Base-by-base conservation (phyloP, 805 yeast genomes). In the Lachancea waltii region DNA sequence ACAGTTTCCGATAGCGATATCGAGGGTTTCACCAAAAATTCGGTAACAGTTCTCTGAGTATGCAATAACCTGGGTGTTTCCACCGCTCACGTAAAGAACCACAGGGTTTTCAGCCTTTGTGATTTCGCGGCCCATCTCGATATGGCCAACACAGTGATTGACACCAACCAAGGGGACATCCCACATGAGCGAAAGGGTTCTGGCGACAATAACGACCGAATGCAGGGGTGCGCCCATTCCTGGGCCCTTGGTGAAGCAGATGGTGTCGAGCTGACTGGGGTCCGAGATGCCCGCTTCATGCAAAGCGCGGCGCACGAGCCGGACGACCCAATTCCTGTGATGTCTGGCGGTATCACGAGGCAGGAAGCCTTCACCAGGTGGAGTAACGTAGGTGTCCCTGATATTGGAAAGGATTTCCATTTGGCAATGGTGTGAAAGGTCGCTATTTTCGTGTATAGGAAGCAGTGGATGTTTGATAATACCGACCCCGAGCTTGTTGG, bases 171-270 rank as follows among this genome's bases (percentile, higher is more conserved):
- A 60, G 0, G 98, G 97, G 16, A 83, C 64, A 2, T 73, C 58
- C 94, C 95, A 86, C 48, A 90, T 56, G 49, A 81, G 77, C 7
- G 86, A 68, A 26, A 89, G 63, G 0, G 96, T 79, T 54, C 99
- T 68, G 1, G 98, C 97, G 1, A 95, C 94, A 34, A 92, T 70
- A 3, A 82, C 97, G 27, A 87, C 96, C 40, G 90, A 78, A 51
- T 92, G 95, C 37, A 92, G 65, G 0, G 99, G 99, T 1, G 97
- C 97, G 2, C 99, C 99, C 97, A 92, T 92, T 1, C 99, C 99
- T 0, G 98, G 99, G 4, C 98, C 98, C 62, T 84, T 94, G 1
- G 98, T 92, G 59, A 92, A 92, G 59, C 95, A 86, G 34, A 92
- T 83, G 35, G 84, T 80, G 60, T 83, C 89, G 5, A 81, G 53